Conservation (phyloP, 805 yeast genomes). For the Pichia kluyveri region DNA sequence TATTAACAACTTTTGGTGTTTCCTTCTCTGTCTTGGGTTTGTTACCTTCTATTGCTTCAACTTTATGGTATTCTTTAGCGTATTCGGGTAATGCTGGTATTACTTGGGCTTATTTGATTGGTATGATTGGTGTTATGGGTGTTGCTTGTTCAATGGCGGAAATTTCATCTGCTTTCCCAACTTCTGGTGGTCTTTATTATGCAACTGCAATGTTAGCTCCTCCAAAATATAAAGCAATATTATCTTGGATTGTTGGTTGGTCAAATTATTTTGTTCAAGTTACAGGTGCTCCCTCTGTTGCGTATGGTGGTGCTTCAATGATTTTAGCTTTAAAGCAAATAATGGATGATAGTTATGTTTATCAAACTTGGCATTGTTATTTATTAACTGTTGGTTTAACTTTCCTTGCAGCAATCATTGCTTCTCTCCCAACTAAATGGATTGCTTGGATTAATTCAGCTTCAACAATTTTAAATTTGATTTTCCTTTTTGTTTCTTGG, state of each 20-base stretch:
- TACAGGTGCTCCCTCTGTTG: conserved; percentile 54
- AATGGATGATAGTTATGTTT: conserved; percentile 30
- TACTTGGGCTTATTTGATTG: conserved; percentile 55
- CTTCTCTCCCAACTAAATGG: conserved; percentile 46
- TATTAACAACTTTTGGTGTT: conserved; percentile 50
- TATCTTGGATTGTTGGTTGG: conserved; percentile 59
- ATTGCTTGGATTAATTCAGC: conserved; percentile 41
- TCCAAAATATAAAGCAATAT: conserved; percentile 39
- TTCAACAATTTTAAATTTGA: conserved; percentile 41
- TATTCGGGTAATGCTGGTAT: conserved; percentile 57
- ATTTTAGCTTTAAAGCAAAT: conserved; percentile 42
- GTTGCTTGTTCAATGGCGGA: conserved; percentile 61
- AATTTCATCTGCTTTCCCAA: conserved; percentile 56
- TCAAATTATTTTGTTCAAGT: conserved; percentile 57
- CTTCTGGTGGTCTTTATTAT: conserved; percentile 61
- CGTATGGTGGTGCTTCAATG: conserved; percentile 47
- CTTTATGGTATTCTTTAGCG: conserved; percentile 50
- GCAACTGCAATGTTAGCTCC: conserved; percentile 60
- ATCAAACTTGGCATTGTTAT: conserved; percentile 41
- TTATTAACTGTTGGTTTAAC: conserved; percentile 45
- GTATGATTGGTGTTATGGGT: conserved; percentile 43
- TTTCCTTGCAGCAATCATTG: conserved; percentile 36
- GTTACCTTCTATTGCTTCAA: conserved; percentile 58
- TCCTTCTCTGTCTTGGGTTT: conserved; percentile 58
- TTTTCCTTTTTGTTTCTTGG: conserved; percentile 42